Base-by-base conservation (phyloP, 768 basidiomycete species). In the Thelephora ganbajun region DNA sequence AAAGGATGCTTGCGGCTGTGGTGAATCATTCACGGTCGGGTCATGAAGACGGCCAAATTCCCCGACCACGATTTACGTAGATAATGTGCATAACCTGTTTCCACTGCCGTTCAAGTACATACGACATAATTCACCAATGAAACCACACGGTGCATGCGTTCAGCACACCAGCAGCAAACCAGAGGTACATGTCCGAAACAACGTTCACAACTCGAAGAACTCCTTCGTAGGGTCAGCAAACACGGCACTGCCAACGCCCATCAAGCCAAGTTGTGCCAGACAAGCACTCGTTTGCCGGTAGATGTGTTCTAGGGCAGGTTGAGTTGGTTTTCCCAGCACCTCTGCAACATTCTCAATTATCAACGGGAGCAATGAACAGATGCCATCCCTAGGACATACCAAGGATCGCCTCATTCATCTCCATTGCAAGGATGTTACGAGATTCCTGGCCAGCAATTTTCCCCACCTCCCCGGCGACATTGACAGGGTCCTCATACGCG, bases 1-100 rank as follows among this genome's bases (percentile, higher is more conserved):
- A 64, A 86, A 82, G 66, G 91, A 93, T 58, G 87, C 89, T 6
- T 96, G 91, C 63, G 91, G 91, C 45, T 94, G 91, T 58, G 91
- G 91, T 51, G 91, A 94, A 68, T 92, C 89, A 0, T 92, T 91
- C 66, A 83, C 76, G 43, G 76, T 89, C 11, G 57, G 56, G 12
- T 56, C 57, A 50, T 61, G 54, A 56, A 37, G 26, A 4, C 9
- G 26, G 9, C 12, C 39, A 5, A 18, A 11, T n/a, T 39, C 37
- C 11, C 37, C 5, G 6, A 39, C 4, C 12, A 7, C 39, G 2
- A 6, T 41, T n/a, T 41, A 41, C 39, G 20, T 11, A 16, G 37
- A n/a, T 39, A 16, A 39, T 39, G 20, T 39, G 11, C 11, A 39
- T 11, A 4, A 11, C 26, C 26, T 9, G 26, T 30, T 9, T 30